Conservation (phyloP, 202 grass and related monocot genomes). For the Elaeis oleifera region DNA sequence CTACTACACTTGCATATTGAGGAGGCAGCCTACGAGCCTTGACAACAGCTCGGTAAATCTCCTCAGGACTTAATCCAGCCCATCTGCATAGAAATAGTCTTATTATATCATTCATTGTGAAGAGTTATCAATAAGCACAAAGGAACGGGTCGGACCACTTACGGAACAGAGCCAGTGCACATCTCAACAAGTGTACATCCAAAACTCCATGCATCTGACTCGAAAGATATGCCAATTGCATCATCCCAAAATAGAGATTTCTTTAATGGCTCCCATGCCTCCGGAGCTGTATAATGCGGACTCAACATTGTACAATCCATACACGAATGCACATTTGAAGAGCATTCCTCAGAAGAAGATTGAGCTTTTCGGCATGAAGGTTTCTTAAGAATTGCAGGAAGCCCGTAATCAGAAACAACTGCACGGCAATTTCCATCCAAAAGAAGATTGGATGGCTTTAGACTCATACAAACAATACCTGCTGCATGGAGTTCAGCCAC, state of each 20-base stretch:
- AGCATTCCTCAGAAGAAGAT: constrained; percentile 39
- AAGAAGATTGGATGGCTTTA: constrained; percentile 98
- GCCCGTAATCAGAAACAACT: constrained; percentile 89
- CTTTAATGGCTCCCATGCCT: constrained; percentile 89
- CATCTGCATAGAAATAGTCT: constrained; percentile 70
- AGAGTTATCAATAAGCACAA: constrained; percentile 6
- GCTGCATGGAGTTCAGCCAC: constrained; percentile 89
- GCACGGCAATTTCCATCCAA: constrained; percentile 61
- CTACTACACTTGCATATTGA: constrained; percentile 95
- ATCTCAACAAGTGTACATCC: constrained; percentile 98
- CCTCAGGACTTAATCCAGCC: constrained; percentile 83
- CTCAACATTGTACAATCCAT: constrained; percentile 79
- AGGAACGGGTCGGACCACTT: constrained; percentile 48
- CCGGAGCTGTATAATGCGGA: constrained; percentile 93
- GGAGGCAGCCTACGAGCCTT: constrained; percentile 84
- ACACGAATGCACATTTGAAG: constrained; percentile 40
- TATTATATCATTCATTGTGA: constrained; percentile 37
- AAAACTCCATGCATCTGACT: constrained; percentile 99
- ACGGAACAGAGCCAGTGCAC: constrained; percentile 99
- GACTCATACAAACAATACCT: constrained; percentile 98
- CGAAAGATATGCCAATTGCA: constrained; percentile 66
- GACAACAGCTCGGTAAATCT: constrained; percentile 76
- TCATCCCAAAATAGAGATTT: constrained; percentile 80
- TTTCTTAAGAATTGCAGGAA: constrained; percentile 92
- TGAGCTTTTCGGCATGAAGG: constrained; percentile 43